These are phyloP conservation scores for Fusarium equiseti DNA, from an alignment of 2,329 filamentous ascomycete genomes.

Conservation along the genomic window DNA sequence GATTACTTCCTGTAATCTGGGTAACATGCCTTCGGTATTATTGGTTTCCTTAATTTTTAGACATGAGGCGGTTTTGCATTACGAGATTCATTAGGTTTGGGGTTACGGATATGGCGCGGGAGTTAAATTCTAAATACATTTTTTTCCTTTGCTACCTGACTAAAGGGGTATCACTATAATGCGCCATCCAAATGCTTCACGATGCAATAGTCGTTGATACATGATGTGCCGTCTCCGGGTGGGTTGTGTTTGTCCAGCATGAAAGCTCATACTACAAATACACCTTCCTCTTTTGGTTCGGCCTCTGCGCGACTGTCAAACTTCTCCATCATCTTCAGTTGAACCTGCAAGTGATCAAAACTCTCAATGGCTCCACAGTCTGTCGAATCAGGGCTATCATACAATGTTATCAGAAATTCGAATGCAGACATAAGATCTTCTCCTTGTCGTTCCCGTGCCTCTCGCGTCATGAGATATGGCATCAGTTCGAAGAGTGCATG, in stretches of 20 bases:
- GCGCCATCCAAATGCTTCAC: constrained; percentile 31
- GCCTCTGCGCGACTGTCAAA: constrained; percentile 19
- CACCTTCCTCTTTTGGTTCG: constrained; percentile 11
- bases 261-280: constrained; percentile 24
- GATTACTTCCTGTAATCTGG: constrained; percentile 85
- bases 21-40: not conserved
- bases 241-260: not conserved
- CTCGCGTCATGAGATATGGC: constrained; percentile 25
- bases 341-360: constrained; percentile 16
- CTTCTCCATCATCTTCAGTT: constrained; percentile 2
- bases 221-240: not conserved
- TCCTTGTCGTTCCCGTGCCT: not conserved
- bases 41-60: constrained; percentile 15
- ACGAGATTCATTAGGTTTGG: constrained; percentile 35
- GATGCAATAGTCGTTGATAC: constrained; percentile 6
- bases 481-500: constrained; percentile 7
- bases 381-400: constrained; percentile 5
- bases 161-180: constrained; percentile 32
- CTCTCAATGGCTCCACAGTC: constrained; percentile 28
- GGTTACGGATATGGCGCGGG: constrained; percentile 42
- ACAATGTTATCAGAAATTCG: constrained; percentile 15
- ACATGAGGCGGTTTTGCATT: constrained; percentile 33
- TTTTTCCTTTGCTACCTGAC: constrained; percentile 19
- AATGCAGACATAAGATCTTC: constrained; percentile 1
- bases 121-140: constrained; percentile 38